Evolutionary conservation across 148 eudicot species (phyloP), one percentile per base, ranked within the genome.

Genomic region (Dianthus caryophyllus): DNA sequence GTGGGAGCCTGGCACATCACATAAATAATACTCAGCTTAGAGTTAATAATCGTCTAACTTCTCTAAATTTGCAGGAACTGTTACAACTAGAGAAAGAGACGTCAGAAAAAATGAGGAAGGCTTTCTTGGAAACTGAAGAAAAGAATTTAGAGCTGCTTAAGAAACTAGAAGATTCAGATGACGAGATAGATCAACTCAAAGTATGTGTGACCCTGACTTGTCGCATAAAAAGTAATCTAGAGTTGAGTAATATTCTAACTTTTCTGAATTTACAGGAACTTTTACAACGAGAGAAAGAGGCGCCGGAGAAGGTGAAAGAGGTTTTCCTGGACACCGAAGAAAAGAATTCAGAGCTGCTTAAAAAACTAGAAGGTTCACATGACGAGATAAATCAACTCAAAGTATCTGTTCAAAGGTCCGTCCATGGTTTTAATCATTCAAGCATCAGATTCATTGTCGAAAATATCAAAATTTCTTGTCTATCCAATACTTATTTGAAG

Each of bases 391-490:
- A 81, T 55, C 82, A 85, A 76, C 89, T 95, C 74, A 93, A 83
- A 81, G 96, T 85, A 26, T 88, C 90, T 46, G 73, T 81, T 46
- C 97, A 90, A 79, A 90, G 97, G 99, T 95, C 59, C 51, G 84
- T n/a, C 8, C 21, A 10, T 38, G 22, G 15, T 16, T 36, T 9
- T 24, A 43, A 8, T 25, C 33, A 3, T 0, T 14, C 3, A 65
- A 16, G 66, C 54, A n/a, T n/a, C n/a, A n/a, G 38, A 33, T 3
- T 7, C 38, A 29, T 36, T 49, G 44, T 41, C 60, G n/a, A 13
- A 14, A 24, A 9, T 16, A 5, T 68, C 25, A 52, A 2, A 21
- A 4, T 61, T 38, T 41, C 16, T 20, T 30, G 61, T 17, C 36
- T n/a, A n/a, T n/a, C n/a, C n/a, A n/a, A n/a, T n/a, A n/a, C n/a